Percentiles rank a stretch among this genome's conserved stretches.
Conservation (phyloP, 306 rosid genomes). For the Dryas drummondii region DNA sequence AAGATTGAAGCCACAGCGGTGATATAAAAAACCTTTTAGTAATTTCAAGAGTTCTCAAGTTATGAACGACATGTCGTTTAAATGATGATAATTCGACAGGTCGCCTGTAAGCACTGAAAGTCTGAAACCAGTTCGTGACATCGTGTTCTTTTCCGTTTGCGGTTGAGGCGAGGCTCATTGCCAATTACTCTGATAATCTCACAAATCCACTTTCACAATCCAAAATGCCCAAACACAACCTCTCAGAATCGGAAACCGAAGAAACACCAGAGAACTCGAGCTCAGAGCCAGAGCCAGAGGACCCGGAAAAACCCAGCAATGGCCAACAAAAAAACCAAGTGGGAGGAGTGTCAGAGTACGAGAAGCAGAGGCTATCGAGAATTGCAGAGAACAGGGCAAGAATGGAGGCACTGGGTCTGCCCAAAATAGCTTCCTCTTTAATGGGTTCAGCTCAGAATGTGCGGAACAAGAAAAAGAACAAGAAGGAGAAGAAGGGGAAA, state of each 20-base stretch:
- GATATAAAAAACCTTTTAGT: no score
- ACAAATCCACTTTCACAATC: background rate
- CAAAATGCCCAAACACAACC: conserved; percentile 32
- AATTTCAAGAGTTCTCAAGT: no score
- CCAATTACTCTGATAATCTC: background rate
- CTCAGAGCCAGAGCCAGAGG: conserved; percentile 50
- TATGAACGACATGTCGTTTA: no score
- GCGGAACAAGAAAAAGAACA: conserved; percentile 5
- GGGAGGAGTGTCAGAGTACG: conserved; percentile 46
- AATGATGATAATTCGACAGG: no score
- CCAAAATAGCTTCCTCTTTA: conserved; percentile 58
- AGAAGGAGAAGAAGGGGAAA: conserved; percentile 41
- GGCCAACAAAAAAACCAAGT: conserved; percentile 4
- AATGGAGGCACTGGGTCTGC: conserved; percentile 74
- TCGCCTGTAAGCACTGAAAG: no score
- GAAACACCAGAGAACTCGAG: conserved; percentile 25
- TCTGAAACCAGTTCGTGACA: background rate
- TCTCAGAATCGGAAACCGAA: conserved; percentile 38
- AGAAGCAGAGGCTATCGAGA: conserved; percentile 69
- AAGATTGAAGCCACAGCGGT: no score
- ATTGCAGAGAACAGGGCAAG: conserved; percentile 76
- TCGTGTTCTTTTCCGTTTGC: background rate
- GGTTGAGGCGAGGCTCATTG: background rate
- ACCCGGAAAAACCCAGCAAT: conserved; percentile 8
- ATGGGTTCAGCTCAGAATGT: conserved; percentile 30